These are phyloP conservation scores for Echeveria elegans DNA, from an alignment of 164 flowering plant species.

Conservation along the genomic window DNA sequence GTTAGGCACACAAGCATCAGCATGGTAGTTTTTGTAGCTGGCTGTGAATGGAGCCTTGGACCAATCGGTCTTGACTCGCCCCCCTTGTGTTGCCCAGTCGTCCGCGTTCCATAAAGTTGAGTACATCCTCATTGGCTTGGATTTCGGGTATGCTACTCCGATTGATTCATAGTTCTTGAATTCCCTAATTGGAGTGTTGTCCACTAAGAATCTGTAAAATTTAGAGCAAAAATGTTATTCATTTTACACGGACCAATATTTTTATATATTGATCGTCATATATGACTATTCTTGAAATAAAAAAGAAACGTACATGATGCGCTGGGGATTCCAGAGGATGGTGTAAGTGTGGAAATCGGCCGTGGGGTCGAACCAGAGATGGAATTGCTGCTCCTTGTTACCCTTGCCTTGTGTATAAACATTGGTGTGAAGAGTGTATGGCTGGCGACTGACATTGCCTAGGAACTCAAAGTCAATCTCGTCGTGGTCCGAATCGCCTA, in stretches of 20 bases:
- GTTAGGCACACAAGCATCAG: slow-evolving; percentile 1
- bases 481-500: neutral
- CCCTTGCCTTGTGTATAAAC: slow-evolving; percentile 2
- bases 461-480: slow-evolving; percentile 6
- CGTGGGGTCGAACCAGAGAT: slow-evolving; percentile 7
- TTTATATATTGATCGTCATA: too few relatives aligned
- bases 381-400: slow-evolving; percentile 3
- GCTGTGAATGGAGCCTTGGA: slow-evolving; percentile 4
- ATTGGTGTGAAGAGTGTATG: slow-evolving; percentile 3
- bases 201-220: neutral
- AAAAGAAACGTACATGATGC: neutral
- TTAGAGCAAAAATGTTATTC: neutral
- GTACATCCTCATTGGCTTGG: slow-evolving; percentile 7
- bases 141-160: slow-evolving; percentile 1
- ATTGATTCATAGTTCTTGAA: slow-evolving; percentile 1
- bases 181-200: slow-evolving; percentile 2
- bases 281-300: too few relatives aligned
- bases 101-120: slow-evolving; percentile 6
- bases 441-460: slow-evolving; percentile 1
- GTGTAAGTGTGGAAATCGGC: slow-evolving; percentile 7
- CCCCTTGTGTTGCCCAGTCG: slow-evolving; percentile 4
- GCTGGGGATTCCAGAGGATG: slow-evolving; percentile 7
- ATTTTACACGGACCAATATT: too few relatives aligned
- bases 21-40: slow-evolving; percentile 6
- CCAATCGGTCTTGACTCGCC: slow-evolving; percentile 3